These are phyloP conservation scores for Funneliformis geosporum DNA, from an alignment of 192 early-diverging fungal species.

Conservation along the genomic window DNA sequence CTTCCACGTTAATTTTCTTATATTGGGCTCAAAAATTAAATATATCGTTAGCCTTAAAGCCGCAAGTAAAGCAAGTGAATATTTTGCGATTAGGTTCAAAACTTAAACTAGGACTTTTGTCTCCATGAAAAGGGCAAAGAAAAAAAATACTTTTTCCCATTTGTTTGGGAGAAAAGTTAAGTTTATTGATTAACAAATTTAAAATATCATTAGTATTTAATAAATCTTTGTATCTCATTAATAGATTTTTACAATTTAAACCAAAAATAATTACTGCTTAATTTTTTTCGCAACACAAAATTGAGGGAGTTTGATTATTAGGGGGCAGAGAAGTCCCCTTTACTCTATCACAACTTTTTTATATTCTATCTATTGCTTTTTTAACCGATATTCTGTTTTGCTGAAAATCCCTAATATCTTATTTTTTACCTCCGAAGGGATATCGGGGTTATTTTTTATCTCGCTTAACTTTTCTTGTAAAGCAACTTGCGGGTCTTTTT, in stretches of 20 bases:
- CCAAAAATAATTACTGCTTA: no score
- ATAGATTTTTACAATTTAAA: no score
- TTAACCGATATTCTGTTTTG: no score
- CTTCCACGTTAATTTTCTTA: neutral
- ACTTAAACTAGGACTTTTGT: conserved; percentile 25
- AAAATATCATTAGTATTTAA: conserved; percentile 24
- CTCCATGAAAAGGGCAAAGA: conserved; percentile 24
- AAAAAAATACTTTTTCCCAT: conserved; percentile 23
- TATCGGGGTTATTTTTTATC: no score
- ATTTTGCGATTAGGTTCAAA: conserved; percentile 27
- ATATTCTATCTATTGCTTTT: no score
- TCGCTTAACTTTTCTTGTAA: conserved; percentile 5
- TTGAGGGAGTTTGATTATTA: no score
- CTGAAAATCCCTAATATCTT: no score
- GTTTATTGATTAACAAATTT: neutral
- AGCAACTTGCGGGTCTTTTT: neutral
- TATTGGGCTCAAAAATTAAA: conserved; percentile 26
- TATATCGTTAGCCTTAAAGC: conserved; percentile 19
- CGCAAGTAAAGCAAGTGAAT: conserved; percentile 26
- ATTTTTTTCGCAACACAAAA: no score
- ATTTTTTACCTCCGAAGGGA: no score
- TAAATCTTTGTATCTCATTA: conserved; percentile 29
- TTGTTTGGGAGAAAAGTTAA: conserved; percentile 18
- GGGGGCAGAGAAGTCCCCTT: no score
- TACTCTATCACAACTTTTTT: no score